Conservation (phyloP, 352 stramenopile genomes). For the Globisporangium takayamanum region DNA sequence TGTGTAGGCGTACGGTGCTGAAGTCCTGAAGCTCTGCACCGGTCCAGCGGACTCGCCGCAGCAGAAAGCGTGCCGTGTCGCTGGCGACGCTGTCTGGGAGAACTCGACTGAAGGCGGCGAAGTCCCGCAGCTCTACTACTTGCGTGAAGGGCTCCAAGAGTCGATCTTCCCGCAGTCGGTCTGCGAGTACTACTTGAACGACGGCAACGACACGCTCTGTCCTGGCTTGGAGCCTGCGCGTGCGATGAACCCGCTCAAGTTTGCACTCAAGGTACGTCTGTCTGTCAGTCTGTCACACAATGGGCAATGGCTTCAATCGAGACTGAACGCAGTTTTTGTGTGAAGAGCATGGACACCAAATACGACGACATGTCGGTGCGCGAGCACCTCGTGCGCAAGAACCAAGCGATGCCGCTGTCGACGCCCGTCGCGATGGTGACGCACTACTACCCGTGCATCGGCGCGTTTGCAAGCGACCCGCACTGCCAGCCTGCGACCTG, state of each 20-base stretch:
- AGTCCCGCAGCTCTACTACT: conserved; percentile 68
- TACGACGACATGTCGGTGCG: conserved; percentile 79
- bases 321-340: neutral
- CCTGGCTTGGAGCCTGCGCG: conserved; percentile 49
- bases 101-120: conserved; percentile 78
- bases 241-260: conserved; percentile 60
- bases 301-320: neutral
- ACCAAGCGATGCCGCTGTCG: conserved; percentile 72
- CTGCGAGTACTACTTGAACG: conserved; percentile 61
- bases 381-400: conserved; percentile 63
- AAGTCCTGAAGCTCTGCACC: conserved; percentile 65
- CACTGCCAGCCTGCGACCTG: conserved; percentile 60
- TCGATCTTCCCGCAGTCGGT: conserved; percentile 64
- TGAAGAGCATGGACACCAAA: conserved; percentile 66
- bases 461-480: conserved; percentile 39
- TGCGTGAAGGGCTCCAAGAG: conserved; percentile 66
- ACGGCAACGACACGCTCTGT: conserved; percentile 59
- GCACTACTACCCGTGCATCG: conserved; percentile 80
- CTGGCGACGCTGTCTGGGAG: conserved; percentile 67
- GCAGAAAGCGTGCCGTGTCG: conserved; percentile 62
- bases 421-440: conserved; percentile 69
- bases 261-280: conserved; percentile 42
- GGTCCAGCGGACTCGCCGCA: conserved; percentile 54
- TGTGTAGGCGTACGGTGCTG: conserved; percentile 55
- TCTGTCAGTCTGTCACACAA: neutral